Percentiles rank a stretch among this genome's conserved stretches.
Evolutionary conservation across 768 basidiomycete species (phyloP).

Genomic region (Mycena galericulata): DNA sequence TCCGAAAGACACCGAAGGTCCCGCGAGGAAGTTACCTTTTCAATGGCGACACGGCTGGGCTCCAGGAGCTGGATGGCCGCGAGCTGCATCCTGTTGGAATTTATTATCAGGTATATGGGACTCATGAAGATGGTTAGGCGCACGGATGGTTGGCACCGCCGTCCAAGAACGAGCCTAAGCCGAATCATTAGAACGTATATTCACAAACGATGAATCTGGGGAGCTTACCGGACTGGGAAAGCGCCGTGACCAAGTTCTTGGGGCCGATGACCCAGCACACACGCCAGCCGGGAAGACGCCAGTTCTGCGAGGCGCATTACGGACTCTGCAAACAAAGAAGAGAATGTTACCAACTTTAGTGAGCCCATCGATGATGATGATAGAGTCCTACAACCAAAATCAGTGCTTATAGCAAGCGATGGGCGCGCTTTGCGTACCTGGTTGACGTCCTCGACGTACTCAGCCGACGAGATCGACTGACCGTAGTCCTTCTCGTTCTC

Average conservation of each 20-base stretch:
- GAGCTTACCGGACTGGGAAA: constrained; percentile 84
- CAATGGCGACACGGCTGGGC: constrained; percentile 70
- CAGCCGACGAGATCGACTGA: constrained; percentile 83
- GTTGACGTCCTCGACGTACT: constrained; percentile 90
- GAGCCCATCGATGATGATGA: constrained; percentile 90
- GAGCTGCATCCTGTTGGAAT: constrained; percentile 73
- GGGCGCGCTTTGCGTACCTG: constrained; percentile 51
- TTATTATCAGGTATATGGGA: background rate
- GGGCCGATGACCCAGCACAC: constrained; percentile 95
- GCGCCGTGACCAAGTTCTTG: constrained; percentile 86
- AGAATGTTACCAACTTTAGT: constrained; percentile 72
- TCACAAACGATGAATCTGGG: background rate
- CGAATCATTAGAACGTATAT: constrained; percentile 13
- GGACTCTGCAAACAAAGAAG: background rate
- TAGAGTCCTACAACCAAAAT: constrained; percentile 64
- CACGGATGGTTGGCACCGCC: constrained; percentile 95
- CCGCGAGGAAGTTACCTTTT: constrained; percentile 61
- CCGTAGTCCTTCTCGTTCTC: constrained; percentile 81
- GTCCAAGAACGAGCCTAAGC: constrained; percentile 85
- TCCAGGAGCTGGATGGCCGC: constrained; percentile 90
- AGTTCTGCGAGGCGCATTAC: constrained; percentile 69
- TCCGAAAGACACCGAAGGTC: background rate
- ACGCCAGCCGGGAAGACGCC: constrained; percentile 95
- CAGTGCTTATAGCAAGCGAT: background rate
- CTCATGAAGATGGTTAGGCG: constrained; percentile 40